Percentiles rank a stretch among this genome's conserved stretches.
phyloP scores from a whole-genome alignment of 148 eudicot genomes.

The Heliamphora exappendiculata region DNA sequence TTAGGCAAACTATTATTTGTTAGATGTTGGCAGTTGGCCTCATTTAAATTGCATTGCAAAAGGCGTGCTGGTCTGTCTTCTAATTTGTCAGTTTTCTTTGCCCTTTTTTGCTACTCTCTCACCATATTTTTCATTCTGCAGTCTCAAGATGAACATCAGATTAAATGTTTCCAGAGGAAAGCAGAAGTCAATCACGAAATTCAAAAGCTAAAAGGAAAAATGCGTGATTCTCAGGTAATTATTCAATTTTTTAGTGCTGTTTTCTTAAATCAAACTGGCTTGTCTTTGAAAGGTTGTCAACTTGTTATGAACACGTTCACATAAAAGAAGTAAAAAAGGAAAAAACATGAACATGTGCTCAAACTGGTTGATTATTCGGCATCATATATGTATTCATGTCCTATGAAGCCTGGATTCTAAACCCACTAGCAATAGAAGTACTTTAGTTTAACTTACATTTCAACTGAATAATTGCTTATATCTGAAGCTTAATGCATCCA shows the following conservation, averaged over 20 bases:
- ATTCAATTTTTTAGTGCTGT: not conserved
- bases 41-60: not conserved
- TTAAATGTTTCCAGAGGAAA: conserved; percentile 79
- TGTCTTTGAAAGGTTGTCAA: not conserved
- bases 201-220: conserved; percentile 82
- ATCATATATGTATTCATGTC: not conserved
- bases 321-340: not conserved
- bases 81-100: not conserved
- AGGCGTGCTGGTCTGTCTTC: not conserved
- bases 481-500: not conserved
- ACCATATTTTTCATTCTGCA: conserved; percentile 19
- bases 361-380: not conserved
- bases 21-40: not conserved
- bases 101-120: not conserved
- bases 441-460: not conserved
- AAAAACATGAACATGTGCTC: not conserved
- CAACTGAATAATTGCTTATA: not conserved
- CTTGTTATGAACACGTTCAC: not conserved
- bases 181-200: conserved; percentile 96
- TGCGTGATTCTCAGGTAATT: conserved; percentile 94
- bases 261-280: not conserved
- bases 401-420: not conserved
- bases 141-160: conserved; percentile 85
- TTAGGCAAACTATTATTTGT: conserved; percentile 12
- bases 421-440: not conserved